Percentiles rank a stretch among this genome's conserved stretches.
These are phyloP conservation scores for Ophiosphaerella korrae DNA, from an alignment of 2,329 filamentous ascomycete species.

Conservation along the genomic window DNA sequence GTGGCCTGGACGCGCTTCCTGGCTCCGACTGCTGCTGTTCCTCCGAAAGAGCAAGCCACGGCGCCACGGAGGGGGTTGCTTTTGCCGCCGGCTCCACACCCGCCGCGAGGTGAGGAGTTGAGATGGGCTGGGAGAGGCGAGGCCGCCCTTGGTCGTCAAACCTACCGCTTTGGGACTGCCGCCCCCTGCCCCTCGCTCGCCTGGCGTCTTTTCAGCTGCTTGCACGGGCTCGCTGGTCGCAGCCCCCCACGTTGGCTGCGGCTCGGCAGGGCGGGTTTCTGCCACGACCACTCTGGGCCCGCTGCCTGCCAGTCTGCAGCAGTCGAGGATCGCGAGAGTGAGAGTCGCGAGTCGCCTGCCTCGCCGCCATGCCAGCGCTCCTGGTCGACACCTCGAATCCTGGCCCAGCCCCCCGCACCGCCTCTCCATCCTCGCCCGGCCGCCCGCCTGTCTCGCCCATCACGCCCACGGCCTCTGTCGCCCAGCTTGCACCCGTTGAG, in stretches of 20 bases:
- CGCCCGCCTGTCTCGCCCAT: conserved; percentile 49
- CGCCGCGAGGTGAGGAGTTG: neutral
- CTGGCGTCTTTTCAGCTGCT: no score
- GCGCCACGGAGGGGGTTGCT: neutral
- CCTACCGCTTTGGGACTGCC: no score
- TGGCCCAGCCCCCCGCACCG: conserved; percentile 25
- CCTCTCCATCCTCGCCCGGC: conserved; percentile 31
- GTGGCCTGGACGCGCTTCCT: no score
- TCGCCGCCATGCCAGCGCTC: conserved; percentile 47
- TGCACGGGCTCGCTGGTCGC: no score
- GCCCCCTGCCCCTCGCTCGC: no score
- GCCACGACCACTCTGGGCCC: conserved; percentile 11
- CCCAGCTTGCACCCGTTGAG: conserved; percentile 41
- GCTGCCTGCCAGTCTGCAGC: conserved; percentile 1
- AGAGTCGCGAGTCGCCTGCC: conserved; percentile 24
- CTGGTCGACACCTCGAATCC: conserved; percentile 35
- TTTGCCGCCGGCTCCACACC: neutral
- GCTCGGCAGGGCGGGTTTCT: no score
- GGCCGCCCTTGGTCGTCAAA: no score
- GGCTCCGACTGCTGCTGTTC: no score
- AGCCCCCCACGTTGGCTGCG: no score
- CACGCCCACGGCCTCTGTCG: conserved; percentile 43
- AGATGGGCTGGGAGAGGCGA: no score
- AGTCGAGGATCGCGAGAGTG: neutral
- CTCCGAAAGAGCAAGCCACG: neutral